Conservation (phyloP, 768 basidiomycete species). For the Mycena latifolia region DNA sequence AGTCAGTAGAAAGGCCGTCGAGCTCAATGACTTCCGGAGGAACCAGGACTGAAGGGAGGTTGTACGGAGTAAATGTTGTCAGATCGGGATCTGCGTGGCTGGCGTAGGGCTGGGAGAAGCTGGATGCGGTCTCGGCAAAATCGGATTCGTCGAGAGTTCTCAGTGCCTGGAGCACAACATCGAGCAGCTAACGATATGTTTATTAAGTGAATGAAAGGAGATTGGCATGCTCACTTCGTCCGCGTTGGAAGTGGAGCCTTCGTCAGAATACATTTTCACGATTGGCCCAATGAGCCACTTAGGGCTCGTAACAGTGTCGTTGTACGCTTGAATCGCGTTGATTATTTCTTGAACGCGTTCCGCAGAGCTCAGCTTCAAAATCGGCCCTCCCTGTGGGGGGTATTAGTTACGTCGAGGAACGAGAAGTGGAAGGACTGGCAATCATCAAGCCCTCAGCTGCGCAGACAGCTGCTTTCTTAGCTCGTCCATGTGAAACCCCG, state of each 20-base stretch:
- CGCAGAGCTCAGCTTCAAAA: constrained; percentile 71
- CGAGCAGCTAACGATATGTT: constrained; percentile 70
- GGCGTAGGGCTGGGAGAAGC: constrained; percentile 76
- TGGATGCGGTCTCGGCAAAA: constrained; percentile 67
- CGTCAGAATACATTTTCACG: constrained; percentile 62
- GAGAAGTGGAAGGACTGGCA: constrained; percentile 47
- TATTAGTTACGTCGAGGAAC: neutral
- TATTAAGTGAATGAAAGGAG: neutral
- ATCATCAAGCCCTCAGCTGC: constrained; percentile 87
- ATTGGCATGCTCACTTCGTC: constrained; percentile 65
- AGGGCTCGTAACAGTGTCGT: constrained; percentile 66
- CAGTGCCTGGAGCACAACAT: constrained; percentile 74
- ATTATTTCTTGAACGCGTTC: constrained; percentile 78
- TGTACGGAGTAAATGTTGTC: constrained; percentile 61
- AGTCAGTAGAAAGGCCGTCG: constrained; percentile 75
- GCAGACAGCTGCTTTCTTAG: constrained; percentile 83
- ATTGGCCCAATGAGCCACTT: constrained; percentile 79
- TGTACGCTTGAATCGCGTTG: constrained; percentile 76
- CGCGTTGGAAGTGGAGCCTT: constrained; percentile 58
- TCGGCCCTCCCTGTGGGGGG: constrained; percentile 69
- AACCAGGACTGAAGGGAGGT: constrained; percentile 83
- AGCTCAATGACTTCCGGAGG: constrained; percentile 91
- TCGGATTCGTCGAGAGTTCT: constrained; percentile 70
- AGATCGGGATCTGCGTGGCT: constrained; percentile 58
- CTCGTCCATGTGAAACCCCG: constrained; percentile 87